phyloP scores from a whole-genome alignment of 2,329 filamentous ascomycete species.

The Nemania sp. region DNA sequence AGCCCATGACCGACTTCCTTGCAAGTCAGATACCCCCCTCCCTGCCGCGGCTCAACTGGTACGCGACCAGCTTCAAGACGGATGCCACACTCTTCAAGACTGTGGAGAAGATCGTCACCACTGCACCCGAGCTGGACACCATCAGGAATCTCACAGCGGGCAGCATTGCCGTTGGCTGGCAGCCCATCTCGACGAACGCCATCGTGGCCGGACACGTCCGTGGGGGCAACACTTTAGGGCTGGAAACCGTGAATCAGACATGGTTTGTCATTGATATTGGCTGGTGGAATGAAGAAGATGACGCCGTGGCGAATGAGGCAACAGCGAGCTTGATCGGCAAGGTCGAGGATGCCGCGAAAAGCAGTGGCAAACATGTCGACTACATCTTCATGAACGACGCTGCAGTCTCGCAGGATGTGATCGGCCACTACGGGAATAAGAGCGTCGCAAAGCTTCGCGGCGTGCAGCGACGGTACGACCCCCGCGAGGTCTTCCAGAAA shows the following conservation, averaged over 20 bases:
- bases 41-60: slow-evolving; percentile 48
- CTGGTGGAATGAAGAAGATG: slow-evolving; percentile 46
- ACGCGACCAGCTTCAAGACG: slow-evolving; percentile 47
- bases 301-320: slow-evolving; percentile 40
- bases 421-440: slow-evolving; percentile 42
- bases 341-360: slow-evolving; percentile 40
- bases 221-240: slow-evolving; percentile 50
- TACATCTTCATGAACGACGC: slow-evolving; percentile 49
- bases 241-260: slow-evolving; percentile 47
- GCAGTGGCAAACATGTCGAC: slow-evolving; percentile 38
- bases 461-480: slow-evolving; percentile 42
- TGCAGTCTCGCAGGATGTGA: slow-evolving; percentile 43
- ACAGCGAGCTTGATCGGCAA: slow-evolving; percentile 41
- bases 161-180: slow-evolving; percentile 49
- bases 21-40: slow-evolving; percentile 39
- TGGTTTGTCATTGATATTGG: slow-evolving; percentile 48
- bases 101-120: slow-evolving; percentile 43
- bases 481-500: slow-evolving; percentile 40
- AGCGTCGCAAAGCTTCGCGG: slow-evolving; percentile 43
- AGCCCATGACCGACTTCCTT: slow-evolving; percentile 42
- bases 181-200: slow-evolving; percentile 50
- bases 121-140: slow-evolving; percentile 44
- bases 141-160: slow-evolving; percentile 45
- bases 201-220: slow-evolving; percentile 44
- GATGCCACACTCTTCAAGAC: slow-evolving; percentile 43